Evolutionary conservation across 2,329 filamentous ascomycete genomes (phyloP), one percentile per base, ranked within the genome.

Genomic region (Penicillium sp.): DNA sequence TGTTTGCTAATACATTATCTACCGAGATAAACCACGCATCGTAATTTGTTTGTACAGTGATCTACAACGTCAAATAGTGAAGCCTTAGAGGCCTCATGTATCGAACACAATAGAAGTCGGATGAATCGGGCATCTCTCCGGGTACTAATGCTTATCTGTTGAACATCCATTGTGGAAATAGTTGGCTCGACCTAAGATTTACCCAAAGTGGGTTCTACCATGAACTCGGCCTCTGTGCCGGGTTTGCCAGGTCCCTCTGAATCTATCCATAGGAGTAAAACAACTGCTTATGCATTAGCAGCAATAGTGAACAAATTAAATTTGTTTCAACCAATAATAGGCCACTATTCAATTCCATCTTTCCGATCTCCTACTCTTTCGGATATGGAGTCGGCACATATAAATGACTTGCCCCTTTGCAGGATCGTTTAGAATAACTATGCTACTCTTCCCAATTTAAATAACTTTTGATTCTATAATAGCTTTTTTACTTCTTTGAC

Each of bases 151-250:
- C 7, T 31, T 25, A 39, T 21, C 5, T 27, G 4, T 10, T n/a
- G 19, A 13, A 21, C 10, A 53, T 19, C n/a, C 9, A 48, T 25
- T 33, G 25, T 36, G 17, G 2, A 10, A 35, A 38, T 21, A 35
- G 25, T 53, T 39, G 35, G 12, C 12, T 39, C 19, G 12, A 53
- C 13, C 31, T 21, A 39, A 23, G 25, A 33, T 51, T 38, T 25
- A 23, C 25, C 23, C 10, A 41, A 36, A 48, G 19, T 23, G 19
- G 41, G 33, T 35, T 52, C 25, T 49, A 35, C 21, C 15, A 45
- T 41, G 42, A 53, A 57, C 35, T 53, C 55, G 55, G 55, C 49
- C 33, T 41, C 23, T 44, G 49, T 57, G 55, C 49, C 55, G 55
- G 29, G 35, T 31, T 35, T 53, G 35, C 36, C 49, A 33, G 43